These are phyloP conservation scores for Daldinia caldariorum DNA, from an alignment of 495 filamentous ascomycete genomes.

Conservation along the genomic window DNA sequence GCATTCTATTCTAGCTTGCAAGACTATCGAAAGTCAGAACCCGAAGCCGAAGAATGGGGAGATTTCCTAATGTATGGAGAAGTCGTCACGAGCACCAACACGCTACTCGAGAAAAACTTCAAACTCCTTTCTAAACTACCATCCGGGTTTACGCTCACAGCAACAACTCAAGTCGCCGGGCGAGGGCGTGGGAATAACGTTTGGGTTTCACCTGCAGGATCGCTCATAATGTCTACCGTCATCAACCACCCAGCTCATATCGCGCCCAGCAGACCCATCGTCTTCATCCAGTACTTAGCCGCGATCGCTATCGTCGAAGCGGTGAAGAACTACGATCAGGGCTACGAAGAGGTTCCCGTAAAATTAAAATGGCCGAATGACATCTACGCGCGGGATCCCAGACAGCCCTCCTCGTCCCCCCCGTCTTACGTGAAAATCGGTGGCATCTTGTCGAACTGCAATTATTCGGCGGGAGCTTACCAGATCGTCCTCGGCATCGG, in stretches of 20 bases:
- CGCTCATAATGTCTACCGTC: constrained; percentile 85
- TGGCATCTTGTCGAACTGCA: constrained; percentile 92
- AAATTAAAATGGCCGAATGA: constrained; percentile 99
- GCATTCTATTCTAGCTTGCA: constrained; percentile 78
- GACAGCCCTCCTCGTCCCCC: constrained; percentile 59
- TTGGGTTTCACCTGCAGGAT: constrained; percentile 91
- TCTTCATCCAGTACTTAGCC: constrained; percentile 93
- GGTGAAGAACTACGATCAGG: constrained; percentile 77
- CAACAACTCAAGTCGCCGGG: constrained; percentile 92
- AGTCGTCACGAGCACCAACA: constrained; percentile 93
- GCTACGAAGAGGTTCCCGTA: constrained; percentile 76
- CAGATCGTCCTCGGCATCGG: constrained; percentile 90
- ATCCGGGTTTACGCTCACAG: constrained; percentile 84
- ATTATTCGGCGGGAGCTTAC: constrained; percentile 79
- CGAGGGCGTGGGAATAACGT: constrained; percentile 91
- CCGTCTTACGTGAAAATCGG: constrained; percentile 87
- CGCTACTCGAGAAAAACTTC: constrained; percentile 91
- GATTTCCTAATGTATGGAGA: constrained; percentile 85
- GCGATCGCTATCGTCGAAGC: constrained; percentile 91
- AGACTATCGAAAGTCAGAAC: constrained; percentile 66
- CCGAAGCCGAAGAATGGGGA: constrained; percentile 73
- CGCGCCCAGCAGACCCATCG: constrained; percentile 78
- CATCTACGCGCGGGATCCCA: constrained; percentile 84
- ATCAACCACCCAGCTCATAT: constrained; percentile 81
- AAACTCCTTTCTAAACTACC: constrained; percentile 79